Evolutionary conservation across 2,329 filamentous ascomycete species (phyloP).

Genomic region (Microdochium paspali): DNA sequence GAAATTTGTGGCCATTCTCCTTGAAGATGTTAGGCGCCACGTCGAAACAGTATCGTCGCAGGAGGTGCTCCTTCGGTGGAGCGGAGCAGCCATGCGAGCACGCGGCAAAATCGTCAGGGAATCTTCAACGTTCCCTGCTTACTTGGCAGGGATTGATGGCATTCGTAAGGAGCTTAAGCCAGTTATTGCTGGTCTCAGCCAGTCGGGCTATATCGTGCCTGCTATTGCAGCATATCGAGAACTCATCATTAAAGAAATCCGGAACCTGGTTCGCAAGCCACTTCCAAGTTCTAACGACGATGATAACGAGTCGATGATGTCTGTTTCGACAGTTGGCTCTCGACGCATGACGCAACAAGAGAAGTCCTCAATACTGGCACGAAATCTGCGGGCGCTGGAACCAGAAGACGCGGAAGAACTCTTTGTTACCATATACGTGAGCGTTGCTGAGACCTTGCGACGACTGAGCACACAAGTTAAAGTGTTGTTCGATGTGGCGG

Average conservation of each 20-base stretch:
- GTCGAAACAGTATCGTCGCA: conserved; percentile 59
- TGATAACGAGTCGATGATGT: conserved; percentile 83
- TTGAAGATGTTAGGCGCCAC: conserved; percentile 75
- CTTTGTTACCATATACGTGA: conserved; percentile 73
- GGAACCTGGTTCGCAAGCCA: conserved; percentile 72
- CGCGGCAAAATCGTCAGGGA: conserved; percentile 59
- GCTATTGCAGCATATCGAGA: conserved; percentile 83
- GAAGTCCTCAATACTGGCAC: conserved; percentile 78
- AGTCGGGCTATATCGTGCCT: conserved; percentile 68
- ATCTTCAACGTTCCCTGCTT: conserved; percentile 65
- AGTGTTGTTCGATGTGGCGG: conserved; percentile 87
- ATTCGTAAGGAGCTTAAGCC: conserved; percentile 63
- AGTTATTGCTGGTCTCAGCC: conserved; percentile 69
- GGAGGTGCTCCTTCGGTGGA: conserved; percentile 79
- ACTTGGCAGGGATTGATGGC: conserved; percentile 62
- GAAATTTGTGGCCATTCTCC: conserved; percentile 67
- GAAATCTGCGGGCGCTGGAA: conserved; percentile 79
- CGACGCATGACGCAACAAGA: conserved; percentile 70
- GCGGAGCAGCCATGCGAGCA: conserved; percentile 61
- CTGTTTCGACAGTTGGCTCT: conserved; percentile 66
- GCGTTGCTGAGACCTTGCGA: conserved; percentile 77
- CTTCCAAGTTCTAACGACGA: conserved; percentile 91
- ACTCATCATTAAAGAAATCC: conserved; percentile 75
- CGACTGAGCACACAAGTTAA: conserved; percentile 87
- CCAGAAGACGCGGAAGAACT: conserved; percentile 77